These are phyloP conservation scores for Punctularia strigosozonata DNA, from an alignment of 768 basidiomycete genomes.

Conservation along the genomic window DNA sequence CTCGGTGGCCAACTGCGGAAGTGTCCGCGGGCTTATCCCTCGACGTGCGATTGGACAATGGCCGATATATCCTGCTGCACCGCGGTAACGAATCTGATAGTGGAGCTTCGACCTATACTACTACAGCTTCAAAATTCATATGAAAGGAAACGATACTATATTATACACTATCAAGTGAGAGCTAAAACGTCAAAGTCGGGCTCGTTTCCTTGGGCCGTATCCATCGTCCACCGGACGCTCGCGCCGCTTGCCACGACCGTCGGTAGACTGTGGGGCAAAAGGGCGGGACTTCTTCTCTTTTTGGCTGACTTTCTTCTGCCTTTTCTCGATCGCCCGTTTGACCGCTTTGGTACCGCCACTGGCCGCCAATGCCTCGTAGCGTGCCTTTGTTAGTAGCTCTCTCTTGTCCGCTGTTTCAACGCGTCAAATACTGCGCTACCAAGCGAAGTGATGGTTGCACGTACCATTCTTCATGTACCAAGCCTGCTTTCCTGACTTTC, in stretches of 20 bases:
- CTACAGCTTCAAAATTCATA: neutral
- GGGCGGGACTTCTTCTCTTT: slow-evolving; percentile 86
- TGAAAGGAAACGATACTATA: neutral
- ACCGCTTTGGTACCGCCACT: slow-evolving; percentile 73
- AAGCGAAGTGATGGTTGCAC: slow-evolving; percentile 15
- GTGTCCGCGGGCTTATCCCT: slow-evolving; percentile 46
- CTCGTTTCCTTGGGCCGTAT: neutral
- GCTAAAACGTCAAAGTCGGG: neutral
- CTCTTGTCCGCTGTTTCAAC: slow-evolving; percentile 59
- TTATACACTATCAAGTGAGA: neutral
- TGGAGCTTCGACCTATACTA: neutral
- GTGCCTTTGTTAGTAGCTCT: slow-evolving; percentile 57
- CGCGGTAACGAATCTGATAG: slow-evolving; percentile 5
- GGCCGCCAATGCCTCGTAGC: slow-evolving; percentile 67
- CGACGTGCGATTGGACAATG: slow-evolving; percentile 45
- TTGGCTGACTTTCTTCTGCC: slow-evolving; percentile 73
- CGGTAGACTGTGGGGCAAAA: slow-evolving; percentile 23
- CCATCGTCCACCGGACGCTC: neutral
- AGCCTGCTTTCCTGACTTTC: slow-evolving; percentile 61
- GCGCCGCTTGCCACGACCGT: neutral
- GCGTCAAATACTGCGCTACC: neutral
- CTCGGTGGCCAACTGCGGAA: slow-evolving; percentile 41
- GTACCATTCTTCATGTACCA: slow-evolving; percentile 83
- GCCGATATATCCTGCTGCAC: slow-evolving; percentile 40
- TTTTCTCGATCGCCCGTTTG: slow-evolving; percentile 83